Conservation (phyloP, 805 yeast genomes). For the Candida maris region DNA sequence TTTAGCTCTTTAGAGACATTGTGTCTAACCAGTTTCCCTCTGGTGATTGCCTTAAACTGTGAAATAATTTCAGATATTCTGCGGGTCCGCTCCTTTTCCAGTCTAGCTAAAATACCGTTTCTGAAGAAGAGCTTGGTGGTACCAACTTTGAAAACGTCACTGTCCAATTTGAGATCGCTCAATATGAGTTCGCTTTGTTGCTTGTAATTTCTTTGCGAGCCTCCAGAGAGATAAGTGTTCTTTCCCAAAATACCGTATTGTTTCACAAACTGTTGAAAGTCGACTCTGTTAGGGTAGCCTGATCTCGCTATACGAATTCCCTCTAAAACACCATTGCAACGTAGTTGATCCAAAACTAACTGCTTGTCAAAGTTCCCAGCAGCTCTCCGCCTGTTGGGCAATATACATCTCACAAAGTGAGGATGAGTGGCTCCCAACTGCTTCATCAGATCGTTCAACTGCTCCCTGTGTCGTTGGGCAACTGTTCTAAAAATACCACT, state of each 20-base stretch:
- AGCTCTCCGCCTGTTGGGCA: slow-evolving; percentile 77
- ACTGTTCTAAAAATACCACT: slow-evolving; percentile 63
- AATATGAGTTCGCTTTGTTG: slow-evolving; percentile 68
- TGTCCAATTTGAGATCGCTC: slow-evolving; percentile 57
- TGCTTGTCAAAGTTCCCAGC: slow-evolving; percentile 69
- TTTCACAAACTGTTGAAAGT: slow-evolving; percentile 72
- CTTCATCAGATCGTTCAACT: slow-evolving; percentile 63
- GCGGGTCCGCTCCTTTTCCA: slow-evolving; percentile 74
- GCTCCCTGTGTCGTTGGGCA: slow-evolving; percentile 86
- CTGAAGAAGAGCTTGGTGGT: slow-evolving; percentile 71
- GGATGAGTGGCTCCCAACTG: slow-evolving; percentile 83
- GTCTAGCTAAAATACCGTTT: slow-evolving; percentile 70
- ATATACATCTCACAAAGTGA: slow-evolving; percentile 92
- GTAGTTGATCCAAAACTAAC: slow-evolving; percentile 79
- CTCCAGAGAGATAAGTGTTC: slow-evolving; percentile 33
- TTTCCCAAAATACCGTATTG: slow-evolving; percentile 70
- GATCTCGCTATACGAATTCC: slow-evolving; percentile 97
- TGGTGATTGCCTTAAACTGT: slow-evolving; percentile 56
- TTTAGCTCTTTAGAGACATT: slow-evolving; percentile 45
- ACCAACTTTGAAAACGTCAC: slow-evolving; percentile 61
- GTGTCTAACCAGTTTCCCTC: slow-evolving; percentile 62
- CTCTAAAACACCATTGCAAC: slow-evolving; percentile 97
- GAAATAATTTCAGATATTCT: slow-evolving; percentile 54
- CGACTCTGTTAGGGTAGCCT: slow-evolving; percentile 92
- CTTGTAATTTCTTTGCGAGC: slow-evolving; percentile 42